Percentiles rank a stretch among this genome's conserved stretches.
These are phyloP conservation scores for Pseudocohnilembus persalinus DNA, from an alignment of 169 alveolate genomes.

Conservation along the genomic window DNA sequence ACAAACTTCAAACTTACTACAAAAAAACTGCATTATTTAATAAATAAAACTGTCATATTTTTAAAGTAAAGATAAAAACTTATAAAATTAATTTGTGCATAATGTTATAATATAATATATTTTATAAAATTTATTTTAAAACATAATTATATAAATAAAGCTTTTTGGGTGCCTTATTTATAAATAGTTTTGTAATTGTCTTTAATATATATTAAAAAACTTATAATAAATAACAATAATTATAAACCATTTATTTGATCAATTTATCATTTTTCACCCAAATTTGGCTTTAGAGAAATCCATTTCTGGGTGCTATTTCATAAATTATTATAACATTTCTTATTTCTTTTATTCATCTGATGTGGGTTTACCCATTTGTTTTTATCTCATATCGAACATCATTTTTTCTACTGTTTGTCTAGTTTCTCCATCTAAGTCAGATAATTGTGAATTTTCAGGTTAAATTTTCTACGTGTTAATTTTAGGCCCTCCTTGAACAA, in stretches of 20 bases:
- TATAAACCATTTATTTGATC: neutral
- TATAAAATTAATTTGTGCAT: too few relatives aligned
- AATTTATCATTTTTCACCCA: constrained; percentile 22
- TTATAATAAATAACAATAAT: too few relatives aligned
- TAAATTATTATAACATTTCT: constrained; percentile 64
- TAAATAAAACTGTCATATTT: too few relatives aligned
- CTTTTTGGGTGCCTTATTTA: neutral
- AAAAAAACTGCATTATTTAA: too few relatives aligned
- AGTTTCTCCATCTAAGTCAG: constrained; percentile 82
- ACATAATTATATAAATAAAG: neutral
- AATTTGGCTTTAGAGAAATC: constrained; percentile 82
- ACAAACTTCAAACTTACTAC: too few relatives aligned
- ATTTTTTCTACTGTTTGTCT: constrained; percentile 82
- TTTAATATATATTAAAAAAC: too few relatives aligned
- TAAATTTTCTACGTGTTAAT: constrained; percentile 74
- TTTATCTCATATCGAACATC: constrained; percentile 81
- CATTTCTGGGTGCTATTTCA: constrained; percentile 87
- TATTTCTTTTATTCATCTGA: constrained; percentile 70
- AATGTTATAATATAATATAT: too few relatives aligned
- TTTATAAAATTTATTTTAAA: too few relatives aligned
- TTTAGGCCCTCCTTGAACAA: constrained; percentile 54
- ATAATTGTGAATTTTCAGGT: constrained; percentile 78
- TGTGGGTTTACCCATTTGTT: constrained; percentile 76
- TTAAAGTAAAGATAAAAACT: too few relatives aligned
- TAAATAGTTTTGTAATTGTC: too few relatives aligned